Conservation (phyloP, 768 basidiomycete species). For the Suillus sp. region DNA sequence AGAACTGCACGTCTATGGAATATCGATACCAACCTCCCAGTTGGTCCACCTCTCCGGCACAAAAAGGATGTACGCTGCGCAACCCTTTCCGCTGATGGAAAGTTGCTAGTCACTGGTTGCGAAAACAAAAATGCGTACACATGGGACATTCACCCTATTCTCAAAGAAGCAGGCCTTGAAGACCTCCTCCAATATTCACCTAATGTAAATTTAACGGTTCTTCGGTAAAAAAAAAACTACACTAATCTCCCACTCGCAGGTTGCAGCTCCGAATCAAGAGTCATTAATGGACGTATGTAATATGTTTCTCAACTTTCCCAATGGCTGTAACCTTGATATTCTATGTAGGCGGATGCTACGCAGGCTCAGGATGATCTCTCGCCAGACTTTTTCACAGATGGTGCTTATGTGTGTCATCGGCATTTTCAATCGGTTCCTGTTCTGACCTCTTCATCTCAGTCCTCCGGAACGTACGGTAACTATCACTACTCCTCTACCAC, state of each 20-base stretch:
- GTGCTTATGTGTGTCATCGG: not conserved
- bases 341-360: not conserved
- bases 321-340: not conserved
- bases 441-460: too few relatives aligned
- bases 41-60: not conserved
- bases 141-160: not conserved
- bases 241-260: not conserved
- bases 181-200: not conserved
- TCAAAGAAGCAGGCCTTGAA: not conserved
- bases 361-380: not conserved
- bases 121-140: not conserved
- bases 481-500: too few relatives aligned
- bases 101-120: not conserved
- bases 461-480: too few relatives aligned
- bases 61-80: accelerated
- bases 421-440: too few relatives aligned
- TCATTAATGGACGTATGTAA: not conserved
- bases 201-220: not conserved
- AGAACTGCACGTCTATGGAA: not conserved
- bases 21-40: not conserved
- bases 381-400: not conserved
- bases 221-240: too few relatives aligned
- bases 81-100: not conserved
- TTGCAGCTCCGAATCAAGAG: not conserved
- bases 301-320: not conserved